Percentiles rank a stretch among this genome's conserved stretches.
phyloP scores from a whole-genome alignment of 768 basidiomycete species.

The Termitomyces sp. region DNA sequence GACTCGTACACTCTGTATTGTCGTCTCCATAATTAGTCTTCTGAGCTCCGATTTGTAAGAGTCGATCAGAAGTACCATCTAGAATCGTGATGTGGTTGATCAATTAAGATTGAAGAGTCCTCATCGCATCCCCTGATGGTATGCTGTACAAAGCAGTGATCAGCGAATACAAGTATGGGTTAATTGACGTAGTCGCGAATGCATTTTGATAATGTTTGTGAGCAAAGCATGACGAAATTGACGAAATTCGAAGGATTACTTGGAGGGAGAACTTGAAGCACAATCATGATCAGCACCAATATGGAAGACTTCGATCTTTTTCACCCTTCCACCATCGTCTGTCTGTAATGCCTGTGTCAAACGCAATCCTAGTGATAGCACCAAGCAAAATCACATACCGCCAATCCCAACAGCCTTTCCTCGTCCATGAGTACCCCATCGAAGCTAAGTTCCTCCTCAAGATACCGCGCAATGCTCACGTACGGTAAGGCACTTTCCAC shows the following conservation, averaged over 20 bases:
- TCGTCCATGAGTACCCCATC: conserved; percentile 35
- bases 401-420: conserved; percentile 31
- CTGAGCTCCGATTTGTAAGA: too few relatives aligned
- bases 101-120: not conserved
- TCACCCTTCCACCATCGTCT: conserved; percentile 4
- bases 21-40: too few relatives aligned
- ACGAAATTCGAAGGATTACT: not conserved
- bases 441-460: conserved; percentile 12
- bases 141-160: not conserved
- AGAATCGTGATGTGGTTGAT: not conserved
- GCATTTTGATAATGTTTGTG: not conserved
- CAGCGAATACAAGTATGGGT: too few relatives aligned
- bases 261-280: not conserved
- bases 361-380: not conserved
- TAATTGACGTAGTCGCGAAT: not conserved
- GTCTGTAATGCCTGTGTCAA: not conserved
- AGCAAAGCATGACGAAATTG: not conserved
- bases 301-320: conserved; percentile 6
- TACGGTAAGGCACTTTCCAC: conserved; percentile 23
- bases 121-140: not conserved
- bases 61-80: not conserved
- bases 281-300: not conserved
- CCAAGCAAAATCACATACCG: conserved; percentile 16
- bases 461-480: conserved; percentile 10
- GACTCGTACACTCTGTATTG: too few relatives aligned